Evolutionary conservation across 306 rosid genomes (phyloP).

Genomic region (Calophaca sinica): DNA sequence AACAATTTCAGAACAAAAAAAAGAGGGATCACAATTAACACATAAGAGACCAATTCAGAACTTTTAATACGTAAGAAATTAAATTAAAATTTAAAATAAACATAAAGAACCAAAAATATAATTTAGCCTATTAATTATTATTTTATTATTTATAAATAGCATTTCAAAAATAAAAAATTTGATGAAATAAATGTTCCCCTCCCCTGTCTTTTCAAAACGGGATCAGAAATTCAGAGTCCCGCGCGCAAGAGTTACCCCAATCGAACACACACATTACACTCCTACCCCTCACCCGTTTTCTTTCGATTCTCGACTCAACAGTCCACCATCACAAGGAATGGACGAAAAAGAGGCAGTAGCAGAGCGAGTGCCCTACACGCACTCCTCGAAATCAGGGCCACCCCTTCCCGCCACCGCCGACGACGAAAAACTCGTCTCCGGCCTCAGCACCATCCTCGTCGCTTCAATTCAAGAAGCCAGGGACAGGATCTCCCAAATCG

Average conservation of each 20-base stretch:
- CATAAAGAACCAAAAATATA: too few relatives aligned
- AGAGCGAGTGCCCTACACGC: constrained; percentile 27
- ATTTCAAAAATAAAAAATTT: too few relatives aligned
- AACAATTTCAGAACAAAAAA: too few relatives aligned
- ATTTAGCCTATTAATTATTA: too few relatives aligned
- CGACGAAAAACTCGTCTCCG: constrained; percentile 55
- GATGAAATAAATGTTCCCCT: too few relatives aligned
- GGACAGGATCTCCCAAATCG: constrained; percentile 79
- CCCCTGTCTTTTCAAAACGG: too few relatives aligned
- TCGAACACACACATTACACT: not conserved
- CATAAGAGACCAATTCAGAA: too few relatives aligned
- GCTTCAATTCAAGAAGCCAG: constrained; percentile 88
- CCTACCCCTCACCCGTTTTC: not conserved
- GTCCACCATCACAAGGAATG: constrained; percentile 11
- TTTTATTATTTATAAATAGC: too few relatives aligned
- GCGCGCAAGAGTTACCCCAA: constrained; percentile 14
- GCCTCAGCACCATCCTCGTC: constrained; percentile 81
- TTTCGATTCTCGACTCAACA: not conserved
- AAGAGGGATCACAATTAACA: too few relatives aligned
- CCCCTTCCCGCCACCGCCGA: constrained; percentile 43
- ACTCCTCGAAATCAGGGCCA: constrained; percentile 45
- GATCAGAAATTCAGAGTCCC: constrained; percentile 15
- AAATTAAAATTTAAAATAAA: too few relatives aligned
- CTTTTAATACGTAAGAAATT: too few relatives aligned
- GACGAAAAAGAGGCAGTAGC: not conserved